Evolutionary conservation across 495 filamentous ascomycete genomes (phyloP), one percentile per base, ranked within the genome.

Genomic region (Talaromyces adpressus): DNA sequence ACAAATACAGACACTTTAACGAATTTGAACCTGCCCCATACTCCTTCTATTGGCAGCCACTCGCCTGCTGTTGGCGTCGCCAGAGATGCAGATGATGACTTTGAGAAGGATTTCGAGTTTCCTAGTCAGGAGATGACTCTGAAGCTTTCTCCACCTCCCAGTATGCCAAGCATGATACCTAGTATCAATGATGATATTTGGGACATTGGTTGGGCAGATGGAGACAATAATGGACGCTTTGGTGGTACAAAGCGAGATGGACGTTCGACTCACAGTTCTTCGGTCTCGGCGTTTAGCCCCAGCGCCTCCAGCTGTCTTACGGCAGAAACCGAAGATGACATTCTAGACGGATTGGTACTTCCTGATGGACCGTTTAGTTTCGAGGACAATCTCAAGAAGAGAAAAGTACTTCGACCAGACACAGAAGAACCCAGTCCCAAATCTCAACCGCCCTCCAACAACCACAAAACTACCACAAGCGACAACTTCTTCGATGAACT

Each of bases 291-390:
- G 25, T 84, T 97, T 73, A 96, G 93, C 67, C 91, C 94, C 11
- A 97, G 92, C 69, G 84, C 93, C 53, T 89, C 91, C 59, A 96
- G 92, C 74, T 94, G 90, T 63, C 80, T 95, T 64, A 96, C 92
- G 5, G 83, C 84, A n/a, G 94, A 96, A 74, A 97, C 93, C 70
- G 94, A 97, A 69, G 93, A 96, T 68, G 94, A 97, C 65, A 85
- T 88, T 6, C 81, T 97, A 51, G 88, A 93, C 64, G 93, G 93
- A 25, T 81, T 98, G 18, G 75, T 95, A 16, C 80, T 98, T 34
- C 94, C 94, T 0, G 82, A 84, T 59, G 93, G 91, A 12, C 92
- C 89, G 36, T 73, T 98, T 16, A 85, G 96, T 71, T 88, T 98
- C 66, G 84, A 83, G 39, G 86, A 89, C 45, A 84, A 88, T 29